Evolutionary conservation across 495 filamentous ascomycete species (phyloP).

Genomic region (Pyrenula massariospora): DNA sequence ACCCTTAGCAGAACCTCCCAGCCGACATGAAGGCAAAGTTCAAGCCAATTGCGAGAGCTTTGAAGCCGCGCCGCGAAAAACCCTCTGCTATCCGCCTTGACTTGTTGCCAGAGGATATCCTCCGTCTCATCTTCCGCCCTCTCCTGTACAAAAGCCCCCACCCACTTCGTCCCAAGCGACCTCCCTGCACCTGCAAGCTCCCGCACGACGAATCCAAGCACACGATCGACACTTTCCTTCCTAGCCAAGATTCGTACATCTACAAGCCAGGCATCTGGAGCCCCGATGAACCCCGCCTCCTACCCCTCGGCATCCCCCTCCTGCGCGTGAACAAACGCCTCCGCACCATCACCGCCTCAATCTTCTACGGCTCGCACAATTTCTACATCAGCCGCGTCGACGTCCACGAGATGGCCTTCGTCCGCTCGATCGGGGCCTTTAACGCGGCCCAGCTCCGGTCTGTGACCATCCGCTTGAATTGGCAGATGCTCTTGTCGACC

Average conservation of each 20-base stretch:
- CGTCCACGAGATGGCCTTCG: not conserved
- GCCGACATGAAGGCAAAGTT: too few relatives aligned
- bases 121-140: not conserved
- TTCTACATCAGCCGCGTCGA: not conserved
- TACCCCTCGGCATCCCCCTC: not conserved
- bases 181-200: too few relatives aligned
- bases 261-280: not conserved
- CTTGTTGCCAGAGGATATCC: not conserved
- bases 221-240: not conserved
- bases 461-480: not conserved
- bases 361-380: not conserved
- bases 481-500: not conserved
- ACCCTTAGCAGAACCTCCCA: too few relatives aligned
- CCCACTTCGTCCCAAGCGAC: too few relatives aligned
- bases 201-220: not conserved
- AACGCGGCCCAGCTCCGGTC: not conserved
- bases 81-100: too few relatives aligned
- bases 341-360: not conserved
- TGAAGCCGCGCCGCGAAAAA: too few relatives aligned
- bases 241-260: not conserved
- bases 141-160: not conserved
- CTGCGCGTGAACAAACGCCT: not conserved
- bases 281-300: not conserved
- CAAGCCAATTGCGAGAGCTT: too few relatives aligned
- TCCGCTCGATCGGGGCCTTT: not conserved